Percentiles rank a stretch among this genome's conserved stretches.
phyloP scores from a whole-genome alignment of 2,329 filamentous ascomycete genomes.

The Xylaria sp. region DNA sequence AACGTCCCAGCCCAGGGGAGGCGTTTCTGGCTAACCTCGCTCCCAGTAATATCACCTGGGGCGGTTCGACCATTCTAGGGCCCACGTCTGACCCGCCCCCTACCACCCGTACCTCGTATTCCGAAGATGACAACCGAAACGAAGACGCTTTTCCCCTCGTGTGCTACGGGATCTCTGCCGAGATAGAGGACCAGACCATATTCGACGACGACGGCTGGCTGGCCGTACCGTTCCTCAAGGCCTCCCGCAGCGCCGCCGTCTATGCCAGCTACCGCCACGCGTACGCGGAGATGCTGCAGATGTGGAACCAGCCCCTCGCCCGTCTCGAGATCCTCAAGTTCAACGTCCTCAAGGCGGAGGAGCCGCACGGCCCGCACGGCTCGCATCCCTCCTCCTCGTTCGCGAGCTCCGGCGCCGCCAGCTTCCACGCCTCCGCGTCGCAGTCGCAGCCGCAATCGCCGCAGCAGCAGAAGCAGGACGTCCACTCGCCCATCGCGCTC shows the following conservation, averaged over 20 bases:
- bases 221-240: slow-evolving; percentile 59
- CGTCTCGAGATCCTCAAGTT: slow-evolving; percentile 71
- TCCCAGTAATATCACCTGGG: slow-evolving; percentile 56
- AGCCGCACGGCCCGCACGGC: slow-evolving; percentile 33
- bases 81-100: slow-evolving; percentile 48
- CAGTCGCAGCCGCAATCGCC: slow-evolving; percentile 36
- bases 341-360: slow-evolving; percentile 62
- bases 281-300: slow-evolving; percentile 70
- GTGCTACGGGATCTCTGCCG: slow-evolving; percentile 55
- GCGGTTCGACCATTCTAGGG: slow-evolving; percentile 47
- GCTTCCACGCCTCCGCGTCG: slow-evolving; percentile 44
- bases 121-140: slow-evolving; percentile 54
- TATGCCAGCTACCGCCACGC: slow-evolving; percentile 65
- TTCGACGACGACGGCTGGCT: slow-evolving; percentile 73
- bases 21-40: slow-evolving; percentile 59
- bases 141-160: slow-evolving; percentile 52
- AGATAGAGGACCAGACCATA: slow-evolving; percentile 63
- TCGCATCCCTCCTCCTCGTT: slow-evolving; percentile 30
- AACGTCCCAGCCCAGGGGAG: slow-evolving; percentile 65
- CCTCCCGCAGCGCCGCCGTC: slow-evolving; percentile 46
- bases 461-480: slow-evolving; percentile 43
- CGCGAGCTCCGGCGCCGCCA: slow-evolving; percentile 31
- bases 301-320: slow-evolving; percentile 65
- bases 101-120: slow-evolving; percentile 54
- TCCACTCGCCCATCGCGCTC: slow-evolving; percentile 56